A percentile compares a stretch with the other conserved stretches of the same genome.
Conservation (phyloP, 768 basidiomycete species). For the Russula ochroleuca region DNA sequence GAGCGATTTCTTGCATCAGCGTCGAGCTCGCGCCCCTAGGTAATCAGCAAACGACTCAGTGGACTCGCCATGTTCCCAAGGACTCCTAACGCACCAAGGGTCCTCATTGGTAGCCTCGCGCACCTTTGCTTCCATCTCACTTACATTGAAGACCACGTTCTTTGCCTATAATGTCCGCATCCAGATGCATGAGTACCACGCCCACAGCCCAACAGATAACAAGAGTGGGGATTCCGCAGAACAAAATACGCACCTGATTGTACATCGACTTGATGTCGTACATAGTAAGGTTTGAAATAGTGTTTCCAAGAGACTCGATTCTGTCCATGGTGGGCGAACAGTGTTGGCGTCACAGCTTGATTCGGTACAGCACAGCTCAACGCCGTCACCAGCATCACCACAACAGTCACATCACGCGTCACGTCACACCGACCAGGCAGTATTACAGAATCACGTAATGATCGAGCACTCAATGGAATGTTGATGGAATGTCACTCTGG, state of each 20-base stretch:
- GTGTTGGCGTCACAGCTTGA: background rate
- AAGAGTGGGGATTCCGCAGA: background rate
- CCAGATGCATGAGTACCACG: background rate
- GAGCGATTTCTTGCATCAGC: slow-evolving; percentile 97
- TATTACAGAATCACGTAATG: slow-evolving; percentile 7
- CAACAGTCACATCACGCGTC: background rate
- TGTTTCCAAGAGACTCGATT: slow-evolving; percentile 66
- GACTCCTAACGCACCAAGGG: slow-evolving; percentile 72
- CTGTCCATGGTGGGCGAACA: slow-evolving; percentile 62
- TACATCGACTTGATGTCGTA: slow-evolving; percentile 96
- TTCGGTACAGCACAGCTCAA: background rate
- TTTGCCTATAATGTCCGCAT: slow-evolving; percentile 57
- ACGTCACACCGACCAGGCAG: background rate
- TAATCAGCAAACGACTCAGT: slow-evolving; percentile 10
- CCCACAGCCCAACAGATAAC: background rate
- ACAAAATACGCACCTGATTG: slow-evolving; percentile 66
- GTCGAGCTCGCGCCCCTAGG: slow-evolving; percentile 95
- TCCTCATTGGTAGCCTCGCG: slow-evolving; percentile 97
- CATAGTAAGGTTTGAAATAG: slow-evolving; percentile 77
- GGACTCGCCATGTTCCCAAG: background rate
- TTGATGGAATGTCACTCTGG: background rate
- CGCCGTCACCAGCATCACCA: background rate
- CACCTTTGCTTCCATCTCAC: slow-evolving; percentile 96
- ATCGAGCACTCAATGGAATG: no score
- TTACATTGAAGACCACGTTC: slow-evolving; percentile 93